A percentile compares a stretch with the other conserved stretches of the same genome.
phyloP scores from a whole-genome alignment of 305 asterid species.

The Fraxinus greggii region DNA sequence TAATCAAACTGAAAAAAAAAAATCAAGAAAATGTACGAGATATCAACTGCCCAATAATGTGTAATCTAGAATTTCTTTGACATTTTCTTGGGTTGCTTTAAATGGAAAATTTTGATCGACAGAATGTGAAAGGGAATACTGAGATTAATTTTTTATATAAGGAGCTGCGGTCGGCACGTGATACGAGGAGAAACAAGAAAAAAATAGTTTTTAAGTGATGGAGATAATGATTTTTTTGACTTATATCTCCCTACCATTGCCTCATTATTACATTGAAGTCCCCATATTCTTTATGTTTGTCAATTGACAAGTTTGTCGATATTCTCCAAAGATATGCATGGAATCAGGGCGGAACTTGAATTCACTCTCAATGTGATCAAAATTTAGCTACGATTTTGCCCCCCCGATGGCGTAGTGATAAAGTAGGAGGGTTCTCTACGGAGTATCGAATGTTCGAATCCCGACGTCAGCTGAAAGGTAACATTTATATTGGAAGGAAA shows the following conservation, averaged over 20 bases:
- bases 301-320: neutral
- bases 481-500: too few relatives aligned
- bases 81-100: neutral
- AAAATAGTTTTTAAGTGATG: neutral
- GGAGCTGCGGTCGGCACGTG: neutral
- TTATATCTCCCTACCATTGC: neutral
- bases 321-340: too few relatives aligned
- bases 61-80: neutral
- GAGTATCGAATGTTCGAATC: too few relatives aligned
- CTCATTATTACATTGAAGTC: conserved; percentile 7
- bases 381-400: too few relatives aligned
- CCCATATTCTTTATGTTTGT: neutral
- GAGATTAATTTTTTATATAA: conserved; percentile 17
- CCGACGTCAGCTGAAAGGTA: too few relatives aligned
- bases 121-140: conserved; percentile 34
- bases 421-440: too few relatives aligned
- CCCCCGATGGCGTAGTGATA: too few relatives aligned
- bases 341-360: too few relatives aligned
- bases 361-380: too few relatives aligned
- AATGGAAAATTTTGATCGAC: conserved; percentile 10
- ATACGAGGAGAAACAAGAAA: conserved; percentile 12
- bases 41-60: conserved; percentile 6
- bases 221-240: conserved; percentile 14
- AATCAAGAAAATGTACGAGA: neutral
- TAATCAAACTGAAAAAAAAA: neutral